A percentile compares a stretch with the other conserved stretches of the same genome.
These are phyloP conservation scores for Candida nemodendra DNA, from an alignment of 805 yeast genomes.

Conservation along the genomic window DNA sequence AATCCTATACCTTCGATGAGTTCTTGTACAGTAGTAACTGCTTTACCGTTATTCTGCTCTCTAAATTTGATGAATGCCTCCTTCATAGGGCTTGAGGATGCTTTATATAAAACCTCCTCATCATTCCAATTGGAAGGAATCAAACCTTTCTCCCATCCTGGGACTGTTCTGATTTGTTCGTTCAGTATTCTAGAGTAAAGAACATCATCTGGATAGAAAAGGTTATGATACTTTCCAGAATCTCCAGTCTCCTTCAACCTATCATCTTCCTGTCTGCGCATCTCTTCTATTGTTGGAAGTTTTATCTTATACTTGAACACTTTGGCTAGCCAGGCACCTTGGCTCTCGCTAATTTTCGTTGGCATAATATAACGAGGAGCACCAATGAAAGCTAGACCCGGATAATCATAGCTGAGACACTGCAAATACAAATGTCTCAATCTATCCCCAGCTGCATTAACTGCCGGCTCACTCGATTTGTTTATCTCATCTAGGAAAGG, in stretches of 20 bases:
- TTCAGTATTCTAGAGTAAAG: constrained; percentile 47
- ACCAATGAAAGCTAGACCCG: constrained; percentile 63
- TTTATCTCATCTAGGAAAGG: constrained; percentile 50
- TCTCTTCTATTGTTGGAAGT: constrained; percentile 49
- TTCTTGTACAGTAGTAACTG: constrained; percentile 10
- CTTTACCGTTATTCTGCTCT: constrained; percentile 36
- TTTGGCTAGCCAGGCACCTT: constrained; percentile 65
- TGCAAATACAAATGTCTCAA: constrained; percentile 60
- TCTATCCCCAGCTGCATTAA: constrained; percentile 47
- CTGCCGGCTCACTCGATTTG: constrained; percentile 27
- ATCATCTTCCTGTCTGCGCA: constrained; percentile 42
- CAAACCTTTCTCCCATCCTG: constrained; percentile 40
- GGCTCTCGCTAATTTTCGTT: constrained; percentile 58
- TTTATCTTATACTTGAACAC: constrained; percentile 54
- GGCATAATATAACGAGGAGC: constrained; percentile 63
- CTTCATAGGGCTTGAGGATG: constrained; percentile 43
- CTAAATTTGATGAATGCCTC: constrained; percentile 44
- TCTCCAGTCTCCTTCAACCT: constrained; percentile 44
- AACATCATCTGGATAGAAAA: constrained; percentile 57
- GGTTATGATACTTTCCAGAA: constrained; percentile 46
- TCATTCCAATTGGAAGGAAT: constrained; percentile 53
- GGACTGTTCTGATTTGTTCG: constrained; percentile 26
- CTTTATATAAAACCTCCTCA: constrained; percentile 42
- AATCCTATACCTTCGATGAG: constrained; percentile 14
- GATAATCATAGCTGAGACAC: constrained; percentile 55